These are phyloP conservation scores for Theileria equi DNA, from an alignment of 169 alveolate species.

Conservation along the genomic window DNA sequence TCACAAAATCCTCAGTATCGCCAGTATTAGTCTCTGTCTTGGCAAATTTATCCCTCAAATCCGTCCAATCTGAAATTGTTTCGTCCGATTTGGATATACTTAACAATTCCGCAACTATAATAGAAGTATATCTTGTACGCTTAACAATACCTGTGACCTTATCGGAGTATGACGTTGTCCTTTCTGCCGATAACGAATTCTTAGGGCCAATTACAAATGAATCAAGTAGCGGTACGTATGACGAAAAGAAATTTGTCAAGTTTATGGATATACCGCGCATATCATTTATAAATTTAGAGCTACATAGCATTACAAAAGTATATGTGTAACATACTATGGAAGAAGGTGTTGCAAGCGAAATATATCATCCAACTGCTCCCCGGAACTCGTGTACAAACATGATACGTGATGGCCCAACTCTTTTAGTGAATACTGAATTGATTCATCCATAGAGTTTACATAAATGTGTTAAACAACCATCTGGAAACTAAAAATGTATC, in stretches of 20 bases:
- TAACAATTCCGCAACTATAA: slow-evolving; percentile 56
- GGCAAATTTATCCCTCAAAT: slow-evolving; percentile 24
- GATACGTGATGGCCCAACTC: slow-evolving; percentile 58
- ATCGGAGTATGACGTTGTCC: slow-evolving; percentile 42
- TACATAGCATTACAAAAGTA: neutral
- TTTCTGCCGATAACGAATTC: slow-evolving; percentile 26
- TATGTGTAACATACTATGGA: slow-evolving; percentile 43
- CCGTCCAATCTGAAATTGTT: slow-evolving; percentile 43
- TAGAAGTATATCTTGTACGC: neutral
- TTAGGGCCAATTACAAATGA: slow-evolving; percentile 57
- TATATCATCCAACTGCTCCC: slow-evolving; percentile 60
- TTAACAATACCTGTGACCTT: slow-evolving; percentile 31
- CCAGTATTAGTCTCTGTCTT: slow-evolving; percentile 3
- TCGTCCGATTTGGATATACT: slow-evolving; percentile 51
- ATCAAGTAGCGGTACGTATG: slow-evolving; percentile 60
- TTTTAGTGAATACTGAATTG: slow-evolving; percentile 28
- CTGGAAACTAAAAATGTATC: neutral
- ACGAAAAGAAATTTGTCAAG: slow-evolving; percentile 56
- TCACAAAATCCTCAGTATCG: slow-evolving; percentile 5
- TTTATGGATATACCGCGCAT: slow-evolving; percentile 60
- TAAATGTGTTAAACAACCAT: neutral
- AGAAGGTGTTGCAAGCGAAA: slow-evolving; percentile 53
- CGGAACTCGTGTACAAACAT: slow-evolving; percentile 53
- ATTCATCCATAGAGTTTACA: slow-evolving; percentile 37
- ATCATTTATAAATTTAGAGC: slow-evolving; percentile 65